Evolutionary conservation across 2,329 filamentous ascomycete genomes (phyloP).

Genomic region (Drechslerella stenobrocha): DNA sequence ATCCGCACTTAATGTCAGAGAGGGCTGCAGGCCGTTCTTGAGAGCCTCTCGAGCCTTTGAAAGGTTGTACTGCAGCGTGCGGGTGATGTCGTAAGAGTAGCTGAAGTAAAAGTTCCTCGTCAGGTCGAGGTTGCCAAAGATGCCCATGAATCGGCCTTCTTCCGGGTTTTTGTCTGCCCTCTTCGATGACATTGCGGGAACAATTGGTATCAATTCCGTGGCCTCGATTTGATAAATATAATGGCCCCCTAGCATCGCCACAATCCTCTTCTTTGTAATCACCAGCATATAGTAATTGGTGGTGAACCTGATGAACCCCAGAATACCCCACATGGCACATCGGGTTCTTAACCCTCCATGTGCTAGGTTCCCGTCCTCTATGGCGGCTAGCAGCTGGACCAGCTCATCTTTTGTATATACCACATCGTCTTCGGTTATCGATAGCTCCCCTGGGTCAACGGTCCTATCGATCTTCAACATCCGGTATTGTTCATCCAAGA

Average conservation of each 20-base stretch:
- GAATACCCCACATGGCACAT: constrained; percentile 86
- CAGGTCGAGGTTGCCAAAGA: constrained; percentile 87
- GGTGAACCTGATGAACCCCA: constrained; percentile 95
- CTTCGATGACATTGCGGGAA: constrained; percentile 66
- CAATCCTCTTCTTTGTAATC: constrained; percentile 92
- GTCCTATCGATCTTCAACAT: constrained; percentile 95
- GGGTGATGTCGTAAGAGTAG: constrained; percentile 95
- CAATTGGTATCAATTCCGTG: constrained; percentile 86
- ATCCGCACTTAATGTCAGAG: constrained; percentile 62
- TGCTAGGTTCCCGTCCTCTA: constrained; percentile 90
- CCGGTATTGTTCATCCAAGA: constrained; percentile 83
- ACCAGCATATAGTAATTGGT: constrained; percentile 96
- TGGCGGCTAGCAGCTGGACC: constrained; percentile 86
- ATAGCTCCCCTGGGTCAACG: constrained; percentile 74
- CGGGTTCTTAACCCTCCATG: constrained; percentile 87
- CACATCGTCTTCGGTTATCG: constrained; percentile 89
- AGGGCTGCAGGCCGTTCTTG: constrained; percentile 64
- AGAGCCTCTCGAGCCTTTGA: constrained; percentile 74
- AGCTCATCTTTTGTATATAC: constrained; percentile 91
- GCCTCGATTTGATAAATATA: constrained; percentile 94
- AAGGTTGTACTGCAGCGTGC: constrained; percentile 89
- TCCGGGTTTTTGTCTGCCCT: constrained; percentile 83
- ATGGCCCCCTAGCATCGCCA: constrained; percentile 93
- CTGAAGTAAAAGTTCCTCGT: constrained; percentile 96
- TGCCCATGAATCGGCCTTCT: constrained; percentile 83